Evolutionary conservation across 305 asterid genomes (phyloP), one percentile per base, ranked within the genome.

Genomic region (Andrographis paniculata): DNA sequence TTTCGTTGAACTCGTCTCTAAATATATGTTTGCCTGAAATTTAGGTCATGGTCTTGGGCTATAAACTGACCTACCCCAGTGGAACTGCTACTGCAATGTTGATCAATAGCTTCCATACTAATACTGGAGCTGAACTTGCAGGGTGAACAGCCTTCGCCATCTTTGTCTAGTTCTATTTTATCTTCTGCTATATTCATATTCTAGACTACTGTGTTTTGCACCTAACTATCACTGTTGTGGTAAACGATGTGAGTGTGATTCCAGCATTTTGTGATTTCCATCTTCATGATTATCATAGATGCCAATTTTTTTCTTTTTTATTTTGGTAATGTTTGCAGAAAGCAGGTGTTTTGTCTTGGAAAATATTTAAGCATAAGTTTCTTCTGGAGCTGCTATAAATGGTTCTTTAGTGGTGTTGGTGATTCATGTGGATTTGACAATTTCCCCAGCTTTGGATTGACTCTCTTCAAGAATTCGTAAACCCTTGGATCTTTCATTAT

Each of bases 51-150:
- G 89, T 91, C 37, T 23, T 86, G 80, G 96, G 70, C 52, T 80
- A 82, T 71, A 86, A 66, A 65, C 69, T 91, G 68, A 91, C 93
- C 27, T 91, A 72, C 62, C 96, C 96, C 53, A 91, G 95, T 64
- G 98, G 98, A 65, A 91, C 96, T 64, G 98, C 96, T 53, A 91
- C 98, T 0, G 98, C 96, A 20, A 85, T 86, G 95, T 62, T 91
- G 72, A 89, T 89, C 59, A 89, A 91, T 65, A 89, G 94, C 71
- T 85, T 85, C 73, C 97, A 89, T 62, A 89, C 97, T 45, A 78
- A 61, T 66, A 65, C 91, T 55, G 97, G 97, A 54, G 97, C 97
- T 70, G 97, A 85, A 66, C 95, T 89, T 74, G 94, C 95, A 59
- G 61, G 82, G 95, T 70, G 63, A 63, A 55, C 55, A 49, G 15